Percentiles rank a stretch among this genome's conserved stretches.
phyloP scores from a whole-genome alignment of 352 stramenopile species.

The Blastocystis sp. region DNA sequence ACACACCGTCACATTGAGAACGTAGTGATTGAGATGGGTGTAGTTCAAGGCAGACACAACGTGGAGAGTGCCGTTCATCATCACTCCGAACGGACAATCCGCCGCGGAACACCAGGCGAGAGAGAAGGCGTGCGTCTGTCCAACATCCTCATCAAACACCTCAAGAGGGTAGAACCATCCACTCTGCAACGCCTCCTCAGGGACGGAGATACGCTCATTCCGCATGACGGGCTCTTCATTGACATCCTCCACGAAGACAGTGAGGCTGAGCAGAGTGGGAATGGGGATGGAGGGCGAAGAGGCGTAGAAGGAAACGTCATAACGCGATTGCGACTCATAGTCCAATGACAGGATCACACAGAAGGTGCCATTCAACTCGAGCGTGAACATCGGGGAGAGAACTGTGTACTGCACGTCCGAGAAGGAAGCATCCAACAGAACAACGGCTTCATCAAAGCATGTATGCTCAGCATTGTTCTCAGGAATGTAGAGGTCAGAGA shows the following conservation, averaged over 20 bases:
- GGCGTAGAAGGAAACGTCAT: background rate
- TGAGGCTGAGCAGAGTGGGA: background rate
- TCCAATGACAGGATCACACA: background rate
- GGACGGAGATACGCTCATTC: background rate
- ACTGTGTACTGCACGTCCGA: background rate
- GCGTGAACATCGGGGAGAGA: background rate
- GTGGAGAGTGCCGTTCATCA: no score
- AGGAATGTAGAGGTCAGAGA: background rate
- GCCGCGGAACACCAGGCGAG: background rate
- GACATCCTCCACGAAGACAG: background rate
- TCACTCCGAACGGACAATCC: background rate
- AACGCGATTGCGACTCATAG: background rate
- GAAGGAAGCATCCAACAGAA: background rate
- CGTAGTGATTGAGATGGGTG: background rate
- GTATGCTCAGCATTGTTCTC: conserved; percentile 4
- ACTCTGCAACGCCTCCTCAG: background rate
- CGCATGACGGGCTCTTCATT: conserved; percentile 17
- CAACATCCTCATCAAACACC: background rate
- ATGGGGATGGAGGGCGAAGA: background rate
- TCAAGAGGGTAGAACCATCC: background rate
- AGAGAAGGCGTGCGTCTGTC: conserved; percentile 9
- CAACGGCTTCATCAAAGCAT: conserved; percentile 9
- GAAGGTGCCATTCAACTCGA: background rate
- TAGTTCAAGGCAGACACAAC: background rate
- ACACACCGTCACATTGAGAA: conserved; percentile 12